A percentile compares a stretch with the other conserved stretches of the same genome.
phyloP scores from a whole-genome alignment of 352 stramenopile genomes.

The Globisporangium nunn region DNA sequence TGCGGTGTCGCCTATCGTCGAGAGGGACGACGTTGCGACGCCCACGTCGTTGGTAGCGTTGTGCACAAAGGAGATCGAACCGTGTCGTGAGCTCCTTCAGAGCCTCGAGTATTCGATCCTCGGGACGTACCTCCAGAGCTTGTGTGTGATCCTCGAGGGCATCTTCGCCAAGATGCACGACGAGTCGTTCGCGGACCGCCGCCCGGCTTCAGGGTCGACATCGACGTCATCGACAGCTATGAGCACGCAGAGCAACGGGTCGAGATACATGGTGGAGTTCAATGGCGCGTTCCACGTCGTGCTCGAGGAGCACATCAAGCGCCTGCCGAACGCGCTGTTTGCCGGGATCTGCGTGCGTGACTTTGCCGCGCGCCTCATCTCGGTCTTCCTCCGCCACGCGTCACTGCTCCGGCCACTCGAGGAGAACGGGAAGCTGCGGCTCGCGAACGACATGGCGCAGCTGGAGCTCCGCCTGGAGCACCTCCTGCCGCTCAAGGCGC shows the following conservation, averaged over 20 bases:
- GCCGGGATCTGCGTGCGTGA: constrained; percentile 48
- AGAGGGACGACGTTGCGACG: constrained; percentile 4
- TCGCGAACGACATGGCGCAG: constrained; percentile 83
- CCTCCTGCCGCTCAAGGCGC: constrained; percentile 44
- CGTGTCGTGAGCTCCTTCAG: constrained; percentile 44
- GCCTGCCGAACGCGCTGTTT: constrained; percentile 44
- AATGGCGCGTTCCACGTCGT: constrained; percentile 49
- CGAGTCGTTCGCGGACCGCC: constrained; percentile 55
- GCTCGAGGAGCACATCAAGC: constrained; percentile 68
- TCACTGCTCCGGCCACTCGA: constrained; percentile 64
- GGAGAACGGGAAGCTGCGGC: constrained; percentile 67
- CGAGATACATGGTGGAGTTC: constrained; percentile 81
- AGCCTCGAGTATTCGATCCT: constrained; percentile 56
- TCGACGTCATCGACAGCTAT: background rate
- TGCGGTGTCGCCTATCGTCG: background rate
- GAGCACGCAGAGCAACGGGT: constrained; percentile 22
- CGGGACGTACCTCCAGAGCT: constrained; percentile 61
- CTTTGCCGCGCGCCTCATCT: constrained; percentile 67
- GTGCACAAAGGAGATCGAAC: constrained; percentile 26
- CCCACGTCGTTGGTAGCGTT: constrained; percentile 34
- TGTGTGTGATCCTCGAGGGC: constrained; percentile 44
- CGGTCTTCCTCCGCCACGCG: constrained; percentile 71
- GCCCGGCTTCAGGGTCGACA: background rate
- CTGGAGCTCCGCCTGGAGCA: constrained; percentile 64
- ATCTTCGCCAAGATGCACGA: constrained; percentile 82